Evolutionary conservation across 345 rosid species (phyloP).

Genomic region (Cardamine chenopodiifolia): DNA sequence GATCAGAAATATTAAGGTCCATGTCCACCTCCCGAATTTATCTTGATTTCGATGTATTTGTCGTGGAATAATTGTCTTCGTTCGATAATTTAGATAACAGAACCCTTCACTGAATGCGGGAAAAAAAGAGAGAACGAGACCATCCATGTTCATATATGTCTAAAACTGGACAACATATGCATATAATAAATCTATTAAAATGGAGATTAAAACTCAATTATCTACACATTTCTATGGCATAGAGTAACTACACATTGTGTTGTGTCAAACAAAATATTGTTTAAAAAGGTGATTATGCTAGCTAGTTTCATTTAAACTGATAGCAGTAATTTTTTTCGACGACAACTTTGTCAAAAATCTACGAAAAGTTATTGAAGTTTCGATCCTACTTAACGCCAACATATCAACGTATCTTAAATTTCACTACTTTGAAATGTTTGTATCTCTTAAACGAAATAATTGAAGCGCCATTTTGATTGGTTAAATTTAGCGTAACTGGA

Average conservation of each 20-base stretch:
- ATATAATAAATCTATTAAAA: not conserved
- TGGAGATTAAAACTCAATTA: not conserved
- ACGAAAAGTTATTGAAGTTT: conserved; percentile 30
- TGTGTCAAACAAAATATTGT: not conserved
- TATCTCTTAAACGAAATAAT: conserved; percentile 19
- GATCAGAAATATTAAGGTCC: conserved; percentile 24
- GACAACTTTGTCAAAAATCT: conserved; percentile 30
- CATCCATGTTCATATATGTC: not conserved
- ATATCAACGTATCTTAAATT: conserved; percentile 32
- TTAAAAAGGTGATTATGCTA: not conserved
- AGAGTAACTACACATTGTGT: not conserved
- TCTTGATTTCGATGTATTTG: conserved; percentile 35
- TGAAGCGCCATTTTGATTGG: too few species aligned
- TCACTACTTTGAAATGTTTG: conserved; percentile 32
- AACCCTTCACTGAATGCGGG: not conserved
- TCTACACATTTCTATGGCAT: not conserved
- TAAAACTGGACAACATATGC: not conserved
- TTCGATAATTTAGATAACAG: conserved; percentile 6
- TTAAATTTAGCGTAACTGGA: too few species aligned
- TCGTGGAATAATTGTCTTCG: conserved; percentile 33
- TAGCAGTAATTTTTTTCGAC: not conserved
- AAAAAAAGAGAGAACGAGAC: not conserved
- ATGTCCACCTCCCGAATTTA: conserved; percentile 26
- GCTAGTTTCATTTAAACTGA: not conserved
- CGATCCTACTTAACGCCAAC: conserved; percentile 38